Percentiles rank a stretch among this genome's conserved stretches.
Conservation (phyloP, 352 stramenopile genomes). For the Globisporangium carolinianum region DNA sequence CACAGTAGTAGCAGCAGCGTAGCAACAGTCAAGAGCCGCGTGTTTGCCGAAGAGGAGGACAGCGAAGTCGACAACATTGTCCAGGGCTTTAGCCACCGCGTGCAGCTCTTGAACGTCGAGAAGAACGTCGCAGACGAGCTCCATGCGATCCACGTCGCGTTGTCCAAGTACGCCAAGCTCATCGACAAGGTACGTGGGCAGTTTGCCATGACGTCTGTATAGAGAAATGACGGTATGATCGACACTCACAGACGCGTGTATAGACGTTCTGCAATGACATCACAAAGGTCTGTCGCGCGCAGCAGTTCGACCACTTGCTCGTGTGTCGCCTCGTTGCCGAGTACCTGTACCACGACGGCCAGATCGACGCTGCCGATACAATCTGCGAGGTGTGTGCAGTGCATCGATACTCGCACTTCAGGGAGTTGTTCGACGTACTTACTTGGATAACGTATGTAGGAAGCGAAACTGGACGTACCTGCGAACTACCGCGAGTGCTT, state of each 20-base stretch:
- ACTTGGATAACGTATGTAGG: slow-evolving; percentile 19
- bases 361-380: slow-evolving; percentile 62
- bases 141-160: slow-evolving; percentile 54
- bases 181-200: slow-evolving; percentile 59
- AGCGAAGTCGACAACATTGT: slow-evolving; percentile 62
- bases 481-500: slow-evolving; percentile 55
- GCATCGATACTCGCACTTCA: not conserved
- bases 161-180: slow-evolving; percentile 76
- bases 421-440: not conserved
- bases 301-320: slow-evolving; percentile 55
- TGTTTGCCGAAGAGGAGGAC: slow-evolving; percentile 34
- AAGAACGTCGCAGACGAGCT: slow-evolving; percentile 65
- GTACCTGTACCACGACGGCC: slow-evolving; percentile 75
- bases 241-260: not conserved
- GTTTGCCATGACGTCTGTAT: not conserved
- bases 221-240: not conserved
- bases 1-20: not conserved
- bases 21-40: not conserved
- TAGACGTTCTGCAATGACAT: slow-evolving; percentile 63
- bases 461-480: slow-evolving; percentile 46
- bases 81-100: slow-evolving; percentile 56
- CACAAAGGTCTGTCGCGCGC: slow-evolving; percentile 49
- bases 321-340: slow-evolving; percentile 63
- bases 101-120: slow-evolving; percentile 61
- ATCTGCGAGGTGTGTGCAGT: slow-evolving; percentile 38